Evolutionary conservation across 2,329 filamentous ascomycete species (phyloP).

Genomic region (Pleomassaria siparia): DNA sequence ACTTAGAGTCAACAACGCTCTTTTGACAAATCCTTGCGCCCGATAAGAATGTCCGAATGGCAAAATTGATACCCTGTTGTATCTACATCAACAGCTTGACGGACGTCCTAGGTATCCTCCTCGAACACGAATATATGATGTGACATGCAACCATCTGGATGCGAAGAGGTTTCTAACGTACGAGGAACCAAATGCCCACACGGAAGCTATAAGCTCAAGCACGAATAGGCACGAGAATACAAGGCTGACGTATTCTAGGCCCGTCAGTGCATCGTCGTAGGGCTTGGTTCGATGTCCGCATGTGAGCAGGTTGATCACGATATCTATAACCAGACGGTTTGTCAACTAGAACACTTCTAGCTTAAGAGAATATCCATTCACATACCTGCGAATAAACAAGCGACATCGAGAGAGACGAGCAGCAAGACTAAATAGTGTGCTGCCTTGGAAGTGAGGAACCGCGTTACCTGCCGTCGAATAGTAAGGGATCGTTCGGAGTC

Average conservation of each 20-base stretch:
- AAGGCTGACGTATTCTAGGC: conserved; percentile 56
- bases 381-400: conserved; percentile 51
- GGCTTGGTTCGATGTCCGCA: conserved; percentile 45
- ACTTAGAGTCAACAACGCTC: neutral
- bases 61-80: no score
- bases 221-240: conserved; percentile 67
- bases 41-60: no score
- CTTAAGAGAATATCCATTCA: neutral
- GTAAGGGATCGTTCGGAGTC: neutral
- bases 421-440: conserved; percentile 54
- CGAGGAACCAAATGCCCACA: conserved; percentile 64
- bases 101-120: neutral
- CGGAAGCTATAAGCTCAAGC: conserved; percentile 59
- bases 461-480: conserved; percentile 25
- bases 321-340: conserved; percentile 36
- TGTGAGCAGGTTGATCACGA: conserved; percentile 52
- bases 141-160: no score
- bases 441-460: conserved; percentile 48
- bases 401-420: conserved; percentile 54
- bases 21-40: neutral
- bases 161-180: conserved; percentile 38
- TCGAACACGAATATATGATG: neutral
- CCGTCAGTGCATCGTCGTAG: conserved; percentile 44
- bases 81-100: no score
- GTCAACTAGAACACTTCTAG: neutral